phyloP scores from a whole-genome alignment of 768 basidiomycete genomes.

The Candolleomyces efflorescens region DNA sequence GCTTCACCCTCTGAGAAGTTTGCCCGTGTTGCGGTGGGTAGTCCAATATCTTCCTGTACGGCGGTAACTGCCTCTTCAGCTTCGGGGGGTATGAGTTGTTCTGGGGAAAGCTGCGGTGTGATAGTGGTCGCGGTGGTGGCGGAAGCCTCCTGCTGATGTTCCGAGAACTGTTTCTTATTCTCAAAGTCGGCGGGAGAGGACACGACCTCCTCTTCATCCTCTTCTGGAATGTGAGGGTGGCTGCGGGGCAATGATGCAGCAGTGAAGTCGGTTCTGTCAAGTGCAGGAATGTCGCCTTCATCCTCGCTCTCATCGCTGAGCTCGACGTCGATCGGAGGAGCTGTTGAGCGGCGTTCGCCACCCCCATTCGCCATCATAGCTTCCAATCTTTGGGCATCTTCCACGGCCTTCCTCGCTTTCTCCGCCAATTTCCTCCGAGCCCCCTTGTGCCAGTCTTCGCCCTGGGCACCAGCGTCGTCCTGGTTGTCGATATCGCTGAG shows the following conservation, averaged over 20 bases:
- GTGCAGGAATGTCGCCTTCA: constrained; percentile 36
- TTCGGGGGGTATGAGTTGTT: neutral
- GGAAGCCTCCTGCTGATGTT: constrained; percentile 13
- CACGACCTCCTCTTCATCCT: constrained; percentile 51
- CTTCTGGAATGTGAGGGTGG: constrained; percentile 66
- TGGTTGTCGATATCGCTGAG: constrained; percentile 43
- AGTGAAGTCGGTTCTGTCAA: constrained; percentile 26
- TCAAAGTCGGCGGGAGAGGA: constrained; percentile 13
- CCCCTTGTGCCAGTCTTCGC: constrained; percentile 61
- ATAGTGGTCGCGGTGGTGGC: constrained; percentile 2
- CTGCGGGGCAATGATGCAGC: constrained; percentile 33
- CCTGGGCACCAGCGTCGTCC: constrained; percentile 26
- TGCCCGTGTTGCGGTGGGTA: constrained; percentile 31
- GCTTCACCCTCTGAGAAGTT: constrained; percentile 22
- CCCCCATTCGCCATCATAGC: constrained; percentile 30
- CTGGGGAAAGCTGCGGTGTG: neutral
- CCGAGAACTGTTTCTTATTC: constrained; percentile 19
- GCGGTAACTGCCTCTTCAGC: neutral
- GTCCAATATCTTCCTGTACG: constrained; percentile 25
- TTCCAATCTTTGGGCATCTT: constrained; percentile 49
- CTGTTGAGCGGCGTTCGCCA: constrained; percentile 23
- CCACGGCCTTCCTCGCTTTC: constrained; percentile 59
- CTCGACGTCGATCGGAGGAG: constrained; percentile 71
- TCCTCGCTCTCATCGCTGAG: constrained; percentile 78
- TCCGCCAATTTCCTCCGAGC: constrained; percentile 66